These are phyloP conservation scores for Microascus cirrosus DNA, from an alignment of 2,329 filamentous ascomycete genomes.

Conservation along the genomic window DNA sequence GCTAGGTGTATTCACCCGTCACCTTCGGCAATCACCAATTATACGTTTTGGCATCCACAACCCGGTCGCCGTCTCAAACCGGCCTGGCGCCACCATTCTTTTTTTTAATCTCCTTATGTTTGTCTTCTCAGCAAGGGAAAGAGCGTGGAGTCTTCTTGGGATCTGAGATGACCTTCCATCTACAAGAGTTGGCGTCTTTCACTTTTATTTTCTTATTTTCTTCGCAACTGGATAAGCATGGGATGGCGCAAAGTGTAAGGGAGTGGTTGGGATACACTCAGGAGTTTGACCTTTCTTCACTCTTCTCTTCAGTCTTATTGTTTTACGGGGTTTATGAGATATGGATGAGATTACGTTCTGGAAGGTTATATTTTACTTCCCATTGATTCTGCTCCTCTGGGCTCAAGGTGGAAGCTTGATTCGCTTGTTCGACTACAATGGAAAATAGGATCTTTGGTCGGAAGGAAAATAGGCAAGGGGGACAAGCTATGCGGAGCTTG, in stretches of 20 bases:
- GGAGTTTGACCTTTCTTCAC: not conserved
- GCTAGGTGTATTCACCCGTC: not conserved
- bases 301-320: not conserved
- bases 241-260: not conserved
- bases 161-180: not conserved
- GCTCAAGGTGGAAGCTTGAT: not conserved
- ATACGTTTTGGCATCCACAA: not conserved
- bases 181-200: not conserved
- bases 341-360: not conserved
- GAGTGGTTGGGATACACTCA: not conserved
- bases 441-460: not conserved
- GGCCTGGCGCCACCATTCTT: not conserved
- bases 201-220: not conserved
- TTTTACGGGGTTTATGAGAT: not conserved
- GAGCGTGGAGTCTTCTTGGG: not conserved
- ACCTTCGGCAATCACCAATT: not conserved
- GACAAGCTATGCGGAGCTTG: not conserved
- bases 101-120: not conserved
- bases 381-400: not conserved
- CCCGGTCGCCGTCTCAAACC: not conserved
- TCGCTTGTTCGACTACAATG: not conserved
- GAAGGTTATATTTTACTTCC: not conserved
- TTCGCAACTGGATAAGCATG: not conserved
- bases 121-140: not conserved
- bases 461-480: not conserved